Conservation (phyloP, 768 basidiomycete species). For the Trichaptum fuscoviolaceum region DNA sequence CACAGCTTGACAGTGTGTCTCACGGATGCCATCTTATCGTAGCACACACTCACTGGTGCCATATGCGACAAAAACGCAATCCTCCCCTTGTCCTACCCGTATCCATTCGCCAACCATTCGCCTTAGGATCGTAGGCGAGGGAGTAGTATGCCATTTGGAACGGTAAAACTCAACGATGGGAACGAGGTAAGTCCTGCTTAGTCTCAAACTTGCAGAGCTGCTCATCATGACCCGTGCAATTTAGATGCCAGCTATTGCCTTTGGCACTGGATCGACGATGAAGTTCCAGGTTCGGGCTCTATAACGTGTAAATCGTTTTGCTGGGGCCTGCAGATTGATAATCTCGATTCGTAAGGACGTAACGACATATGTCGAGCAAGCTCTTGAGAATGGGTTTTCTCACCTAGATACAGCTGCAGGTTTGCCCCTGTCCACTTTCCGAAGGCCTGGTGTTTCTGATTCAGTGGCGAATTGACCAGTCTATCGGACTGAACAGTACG, state of each 20-base stretch:
- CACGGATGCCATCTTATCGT: no score
- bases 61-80: no score
- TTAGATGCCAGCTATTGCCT: constrained; percentile 61
- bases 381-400: constrained; percentile 53
- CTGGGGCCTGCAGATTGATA: constrained; percentile 3
- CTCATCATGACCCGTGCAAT: background rate
- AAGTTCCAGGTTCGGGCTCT: background rate
- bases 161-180: constrained; percentile 31
- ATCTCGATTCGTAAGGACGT: constrained; percentile 32
- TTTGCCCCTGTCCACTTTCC: constrained; percentile 20
- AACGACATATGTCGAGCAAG: constrained; percentile 48
- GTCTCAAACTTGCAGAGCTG: background rate
- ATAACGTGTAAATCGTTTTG: constrained; percentile 1
- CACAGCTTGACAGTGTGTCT: no score
- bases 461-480: constrained; percentile 12
- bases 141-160: constrained; percentile 28
- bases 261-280: constrained; percentile 50
- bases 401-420: constrained; percentile 63
- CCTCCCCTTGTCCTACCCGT: no score
- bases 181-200: constrained; percentile 19
- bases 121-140: background rate
- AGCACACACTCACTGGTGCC: no score
- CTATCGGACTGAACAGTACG: constrained; percentile 32
- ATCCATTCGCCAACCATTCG: no score
- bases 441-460: background rate